phyloP scores from a whole-genome alignment of 352 stramenopile species.

The Phytophthora nicotianae region DNA sequence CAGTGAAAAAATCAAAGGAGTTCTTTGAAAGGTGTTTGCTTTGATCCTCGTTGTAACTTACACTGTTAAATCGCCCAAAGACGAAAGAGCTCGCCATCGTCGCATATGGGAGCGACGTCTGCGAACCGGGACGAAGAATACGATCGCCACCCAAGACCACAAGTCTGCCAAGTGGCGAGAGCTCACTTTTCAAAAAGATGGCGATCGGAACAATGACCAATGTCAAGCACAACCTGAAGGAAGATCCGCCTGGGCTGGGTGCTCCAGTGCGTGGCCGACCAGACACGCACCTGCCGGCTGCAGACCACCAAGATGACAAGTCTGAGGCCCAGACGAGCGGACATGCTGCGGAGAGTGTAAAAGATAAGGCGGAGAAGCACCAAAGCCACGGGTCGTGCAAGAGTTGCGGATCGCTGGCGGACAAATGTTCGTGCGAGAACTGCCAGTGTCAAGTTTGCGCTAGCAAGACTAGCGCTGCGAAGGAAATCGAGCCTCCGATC shows the following conservation, averaged over 20 bases:
- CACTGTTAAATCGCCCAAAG: too few species aligned
- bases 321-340: not conserved
- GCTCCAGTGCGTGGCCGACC: constrained; percentile 1
- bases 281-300: constrained; percentile 2
- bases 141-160: not conserved
- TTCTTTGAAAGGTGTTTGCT: not conserved
- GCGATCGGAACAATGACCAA: constrained; percentile 27
- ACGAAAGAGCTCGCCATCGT: not conserved
- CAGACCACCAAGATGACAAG: constrained; percentile 11
- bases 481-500: constrained; percentile 23
- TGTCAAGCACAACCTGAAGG: constrained; percentile 30
- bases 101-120: constrained; percentile 21
- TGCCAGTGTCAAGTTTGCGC: constrained; percentile 42
- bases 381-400: constrained; percentile 29
- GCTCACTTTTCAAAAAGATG: constrained; percentile 32
- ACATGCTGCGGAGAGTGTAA: not conserved
- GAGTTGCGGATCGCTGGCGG: constrained; percentile 29
- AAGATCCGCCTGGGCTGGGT: constrained; percentile 1
- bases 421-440: constrained; percentile 40
- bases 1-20: constrained; percentile 7
- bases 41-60: too few species aligned
- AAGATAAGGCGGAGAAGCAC: constrained; percentile 4
- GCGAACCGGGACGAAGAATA: not conserved
- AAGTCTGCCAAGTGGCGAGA: not conserved
- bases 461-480: constrained; percentile 4